Evolutionary conservation across 306 rosid genomes (phyloP).

Genomic region (Erythrophleum fordii): DNA sequence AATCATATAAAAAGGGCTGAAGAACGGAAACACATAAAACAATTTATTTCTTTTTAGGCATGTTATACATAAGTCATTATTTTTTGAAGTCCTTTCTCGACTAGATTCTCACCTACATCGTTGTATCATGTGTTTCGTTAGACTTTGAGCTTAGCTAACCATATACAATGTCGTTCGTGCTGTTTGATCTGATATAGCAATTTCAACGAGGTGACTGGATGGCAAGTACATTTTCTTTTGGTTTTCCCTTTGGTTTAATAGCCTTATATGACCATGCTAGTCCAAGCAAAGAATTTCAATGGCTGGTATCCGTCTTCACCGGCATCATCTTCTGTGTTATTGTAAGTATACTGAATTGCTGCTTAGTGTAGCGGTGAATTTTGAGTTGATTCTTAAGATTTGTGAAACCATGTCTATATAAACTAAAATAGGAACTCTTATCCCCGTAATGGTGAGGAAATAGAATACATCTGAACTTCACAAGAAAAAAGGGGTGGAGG

Average conservation of each 20-base stretch:
- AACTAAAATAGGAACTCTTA: background rate
- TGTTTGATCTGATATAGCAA: slow-evolving; percentile 42
- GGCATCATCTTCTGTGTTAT: slow-evolving; percentile 70
- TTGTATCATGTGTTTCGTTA: slow-evolving; percentile 10
- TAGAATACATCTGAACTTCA: slow-evolving; percentile 17
- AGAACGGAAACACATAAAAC: background rate
- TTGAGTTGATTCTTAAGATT: slow-evolving; percentile 12
- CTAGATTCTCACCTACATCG: slow-evolving; percentile 4
- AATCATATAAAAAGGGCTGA: slow-evolving; percentile 18
- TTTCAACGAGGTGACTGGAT: slow-evolving; percentile 40
- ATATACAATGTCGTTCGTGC: slow-evolving; percentile 35
- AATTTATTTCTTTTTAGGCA: background rate
- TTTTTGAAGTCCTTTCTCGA: background rate
- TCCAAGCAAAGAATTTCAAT: slow-evolving; percentile 61
- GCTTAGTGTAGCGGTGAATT: slow-evolving; percentile 15
- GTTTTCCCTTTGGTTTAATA: slow-evolving; percentile 38
- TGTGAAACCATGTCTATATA: background rate
- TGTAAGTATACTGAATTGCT: slow-evolving; percentile 61
- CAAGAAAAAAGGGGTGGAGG: background rate
- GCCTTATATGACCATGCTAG: slow-evolving; percentile 43
- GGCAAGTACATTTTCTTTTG: slow-evolving; percentile 48
- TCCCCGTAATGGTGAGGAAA: slow-evolving; percentile 15
- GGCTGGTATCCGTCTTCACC: slow-evolving; percentile 59
- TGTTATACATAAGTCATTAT: slow-evolving; percentile 7
- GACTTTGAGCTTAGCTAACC: slow-evolving; percentile 2